Percentiles rank a stretch among this genome's conserved stretches.
These are phyloP conservation scores for Aspergillus olivimuriae DNA, from an alignment of 495 filamentous ascomycete genomes.

Conservation along the genomic window DNA sequence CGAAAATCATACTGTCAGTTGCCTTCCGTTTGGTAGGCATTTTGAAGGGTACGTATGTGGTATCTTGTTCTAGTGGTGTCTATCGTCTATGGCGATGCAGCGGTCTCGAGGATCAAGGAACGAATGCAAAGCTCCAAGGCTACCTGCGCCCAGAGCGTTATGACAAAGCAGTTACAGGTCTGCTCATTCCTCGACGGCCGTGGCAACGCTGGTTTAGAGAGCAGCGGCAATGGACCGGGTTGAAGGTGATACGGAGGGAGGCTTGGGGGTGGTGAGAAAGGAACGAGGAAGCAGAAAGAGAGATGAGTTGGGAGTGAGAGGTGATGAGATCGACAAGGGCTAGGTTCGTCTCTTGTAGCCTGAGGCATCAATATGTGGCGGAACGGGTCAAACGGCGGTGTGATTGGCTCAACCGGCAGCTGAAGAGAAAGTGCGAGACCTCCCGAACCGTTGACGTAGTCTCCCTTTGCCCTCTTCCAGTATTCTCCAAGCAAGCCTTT, in stretches of 20 bases:
- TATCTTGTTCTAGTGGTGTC: conserved; percentile 2
- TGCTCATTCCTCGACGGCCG: too few species aligned
- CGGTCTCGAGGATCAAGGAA: background rate
- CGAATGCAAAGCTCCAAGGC: conserved; percentile 7
- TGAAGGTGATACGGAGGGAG: background rate
- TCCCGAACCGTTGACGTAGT: conserved; percentile 26
- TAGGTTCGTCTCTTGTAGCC: background rate
- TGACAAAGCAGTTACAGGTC: too few species aligned
- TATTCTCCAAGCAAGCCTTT: conserved; percentile 4
- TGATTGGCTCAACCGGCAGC: background rate
- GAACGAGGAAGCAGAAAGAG: conserved; percentile 3
- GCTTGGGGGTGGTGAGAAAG: background rate
- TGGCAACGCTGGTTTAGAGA: background rate
- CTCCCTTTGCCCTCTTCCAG: conserved; percentile 10
- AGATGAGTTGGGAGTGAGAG: conserved; percentile 3
- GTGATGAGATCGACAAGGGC: conserved; percentile 1
- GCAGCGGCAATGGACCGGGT: background rate
- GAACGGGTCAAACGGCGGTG: background rate
- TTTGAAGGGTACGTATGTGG: conserved; percentile 7
- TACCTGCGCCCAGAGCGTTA: conserved; percentile 19
- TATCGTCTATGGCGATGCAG: conserved; percentile 13
- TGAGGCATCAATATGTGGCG: conserved; percentile 2
- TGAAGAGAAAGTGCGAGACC: background rate
- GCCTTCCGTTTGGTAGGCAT: conserved; percentile 84
- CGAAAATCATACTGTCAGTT: conserved; percentile 41